Evolutionary conservation across 2,329 filamentous ascomycete genomes (phyloP), one percentile per base, ranked within the genome.

Genomic region (Coniochaeta sp.): DNA sequence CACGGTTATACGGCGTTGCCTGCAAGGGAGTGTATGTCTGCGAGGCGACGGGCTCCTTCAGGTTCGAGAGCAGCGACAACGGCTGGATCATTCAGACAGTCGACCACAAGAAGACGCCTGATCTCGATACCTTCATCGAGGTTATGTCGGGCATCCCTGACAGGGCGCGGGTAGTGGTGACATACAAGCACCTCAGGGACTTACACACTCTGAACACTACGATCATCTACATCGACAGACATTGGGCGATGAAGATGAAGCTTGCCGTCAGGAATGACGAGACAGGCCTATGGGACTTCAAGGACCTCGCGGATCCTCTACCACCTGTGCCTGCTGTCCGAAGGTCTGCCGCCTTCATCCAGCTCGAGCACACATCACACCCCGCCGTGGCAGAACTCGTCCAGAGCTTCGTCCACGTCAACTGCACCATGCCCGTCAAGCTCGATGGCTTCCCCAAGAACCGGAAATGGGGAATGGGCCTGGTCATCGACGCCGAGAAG

Each of bases 371-470:
- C 59, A 87, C 92, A 54, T 87, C 87, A 53, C 87, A 96, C 65
- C 85, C 90, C 22, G 89, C 89, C 16, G 91, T 94, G n/a, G 91
- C 91, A 2, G 90, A 96, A 58, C 82, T 99, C 56, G 89, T 99
- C 33, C 86, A 89, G 58, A 96, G 91, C 65, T 97, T 99, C 65
- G 92, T 99, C 24, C 87, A 94, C 33, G 87, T 99, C 51, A 86
- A 89, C 57, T 95, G 91, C 61, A 88, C 86, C 22, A 92, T 99
- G 86, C 94, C 94, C 0, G 75, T 99, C 56, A 97, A 97, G 75
- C 79, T 99, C 9, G 94, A 99, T 66, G 94, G 94, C n/a, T 99
- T 96, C 66, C 95, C 94, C 6, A 89, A 94, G 67, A 90, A 94
- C 58, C 81, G 91, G 48, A 94, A 95, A 71, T 94, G 91, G 72